Evolutionary conservation across 257 asterid genomes (phyloP).

Genomic region (Solanum bulbocastanum): DNA sequence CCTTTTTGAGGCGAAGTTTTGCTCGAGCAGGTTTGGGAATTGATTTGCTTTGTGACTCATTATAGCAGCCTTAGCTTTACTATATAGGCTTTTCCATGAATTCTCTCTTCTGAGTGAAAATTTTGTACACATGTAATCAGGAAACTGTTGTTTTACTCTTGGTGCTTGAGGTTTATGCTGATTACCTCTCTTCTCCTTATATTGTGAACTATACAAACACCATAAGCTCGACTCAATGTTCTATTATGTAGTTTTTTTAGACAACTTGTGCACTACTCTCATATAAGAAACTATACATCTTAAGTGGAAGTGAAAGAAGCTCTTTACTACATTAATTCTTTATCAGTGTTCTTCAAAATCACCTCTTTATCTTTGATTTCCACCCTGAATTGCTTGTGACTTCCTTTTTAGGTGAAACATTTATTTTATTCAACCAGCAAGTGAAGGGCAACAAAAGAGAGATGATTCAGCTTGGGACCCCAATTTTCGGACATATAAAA

Average conservation of each 20-base stretch:
- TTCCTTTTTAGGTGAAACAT: slow-evolving; percentile 68
- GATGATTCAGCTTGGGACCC: slow-evolving; percentile 88
- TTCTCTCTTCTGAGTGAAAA: background rate
- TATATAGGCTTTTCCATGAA: background rate
- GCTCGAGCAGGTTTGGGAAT: slow-evolving; percentile 69
- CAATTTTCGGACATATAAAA: slow-evolving; percentile 66
- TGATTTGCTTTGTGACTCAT: slow-evolving; percentile 26
- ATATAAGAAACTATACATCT: background rate
- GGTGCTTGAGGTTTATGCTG: too few species aligned
- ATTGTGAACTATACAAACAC: background rate
- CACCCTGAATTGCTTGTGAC: background rate
- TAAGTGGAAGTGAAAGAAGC: background rate
- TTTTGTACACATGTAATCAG: background rate
- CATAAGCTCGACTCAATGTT: background rate
- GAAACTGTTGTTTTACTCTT: background rate
- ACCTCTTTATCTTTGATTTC: background rate
- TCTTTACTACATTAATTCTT: background rate
- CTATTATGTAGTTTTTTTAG: background rate
- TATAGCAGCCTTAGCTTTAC: background rate
- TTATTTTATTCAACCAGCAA: slow-evolving; percentile 82
- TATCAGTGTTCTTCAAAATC: background rate
- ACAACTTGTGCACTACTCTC: background rate
- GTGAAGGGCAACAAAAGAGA: slow-evolving; percentile 89
- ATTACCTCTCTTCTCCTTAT: background rate
- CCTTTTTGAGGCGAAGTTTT: slow-evolving; percentile 64